Conservation (phyloP, 2,329 filamentous ascomycete species). For the Penicillium verrucosum region DNA sequence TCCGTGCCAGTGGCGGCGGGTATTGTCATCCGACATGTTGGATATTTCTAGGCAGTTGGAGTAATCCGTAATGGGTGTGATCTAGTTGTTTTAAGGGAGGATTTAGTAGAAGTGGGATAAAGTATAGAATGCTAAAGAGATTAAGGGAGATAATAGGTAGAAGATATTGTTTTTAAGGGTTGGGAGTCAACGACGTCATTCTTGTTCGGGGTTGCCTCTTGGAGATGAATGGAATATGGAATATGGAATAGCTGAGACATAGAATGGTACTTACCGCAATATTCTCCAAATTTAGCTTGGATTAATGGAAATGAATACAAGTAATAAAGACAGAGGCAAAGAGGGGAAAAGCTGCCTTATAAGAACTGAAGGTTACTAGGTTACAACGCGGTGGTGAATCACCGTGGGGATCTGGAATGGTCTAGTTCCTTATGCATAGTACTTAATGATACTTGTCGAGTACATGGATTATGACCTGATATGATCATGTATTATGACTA, state of each 20-base stretch:
- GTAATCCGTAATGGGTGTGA: conserved; percentile 4
- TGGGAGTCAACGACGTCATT: conserved; percentile 26
- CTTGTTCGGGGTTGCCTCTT: background rate
- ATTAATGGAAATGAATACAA: background rate
- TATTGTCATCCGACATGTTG: conserved; percentile 23
- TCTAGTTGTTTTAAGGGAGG: background rate
- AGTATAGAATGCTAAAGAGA: background rate
- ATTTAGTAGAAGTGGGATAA: background rate
- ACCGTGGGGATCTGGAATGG: background rate
- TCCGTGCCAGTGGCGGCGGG: conserved; percentile 38
- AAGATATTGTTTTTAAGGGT: background rate
- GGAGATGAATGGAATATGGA: background rate
- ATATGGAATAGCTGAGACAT: background rate
- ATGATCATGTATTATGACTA: background rate
- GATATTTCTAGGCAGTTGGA: conserved; percentile 5
- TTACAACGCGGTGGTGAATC: background rate
- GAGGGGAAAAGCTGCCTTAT: conserved; percentile 2
- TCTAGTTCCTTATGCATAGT: background rate
- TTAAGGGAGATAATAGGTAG: background rate
- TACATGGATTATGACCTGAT: background rate
- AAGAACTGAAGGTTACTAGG: background rate
- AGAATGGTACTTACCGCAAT: background rate
- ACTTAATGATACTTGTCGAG: background rate
- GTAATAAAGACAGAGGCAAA: background rate
- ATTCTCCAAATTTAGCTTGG: background rate